Evolutionary conservation across 345 rosid genomes (phyloP), one percentile per base, ranked within the genome.

Genomic region (Eucalyptus microcorys): DNA sequence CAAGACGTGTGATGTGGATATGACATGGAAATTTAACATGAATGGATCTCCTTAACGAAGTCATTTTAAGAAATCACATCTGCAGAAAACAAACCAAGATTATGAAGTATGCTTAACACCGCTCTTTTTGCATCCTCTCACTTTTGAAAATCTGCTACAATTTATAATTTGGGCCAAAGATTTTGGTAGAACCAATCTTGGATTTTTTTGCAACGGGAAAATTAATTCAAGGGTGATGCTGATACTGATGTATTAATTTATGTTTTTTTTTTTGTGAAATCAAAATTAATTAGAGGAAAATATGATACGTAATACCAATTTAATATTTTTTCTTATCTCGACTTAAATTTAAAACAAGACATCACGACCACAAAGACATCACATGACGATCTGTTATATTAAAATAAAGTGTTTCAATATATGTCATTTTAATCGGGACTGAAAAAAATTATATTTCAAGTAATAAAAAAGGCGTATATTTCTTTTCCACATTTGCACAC

Each of bases 1-100:
- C 26, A 76, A 10, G 16, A 27, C 5, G 1, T 76, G 84, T 3
- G 27, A 21, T 10, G 27, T 37, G 27, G 83, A 21, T 3, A 71
- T 5, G 45, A 19, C 1, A 14, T 2, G 14, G 27, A 76, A 21
- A 37, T 76, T 76, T 3, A 76, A 76, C 26, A 37, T 37, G 14
- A 21, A 76, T 3, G 15, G 3, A 76, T 76, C 47, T 76, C 16
- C 5, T 21, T 10, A 68, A 4, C 2, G 8, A 40, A 6, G 8
- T 21, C 5, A 21, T 21, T 11, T 76, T 22, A 12, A 16, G 47
- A 76, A 37, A 40, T 10, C 47, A 3, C 3, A 22, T 76, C 3
- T 11, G 2, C 4, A 6, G 0, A 21, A 6, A 21, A 21, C 1
- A 8, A 40, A 10, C 3, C 0, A 3, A 22, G 30, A 42, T 6